These are phyloP conservation scores for Chrysosporium keratinophilum DNA, from an alignment of 2,329 filamentous ascomycete species.

Conservation along the genomic window DNA sequence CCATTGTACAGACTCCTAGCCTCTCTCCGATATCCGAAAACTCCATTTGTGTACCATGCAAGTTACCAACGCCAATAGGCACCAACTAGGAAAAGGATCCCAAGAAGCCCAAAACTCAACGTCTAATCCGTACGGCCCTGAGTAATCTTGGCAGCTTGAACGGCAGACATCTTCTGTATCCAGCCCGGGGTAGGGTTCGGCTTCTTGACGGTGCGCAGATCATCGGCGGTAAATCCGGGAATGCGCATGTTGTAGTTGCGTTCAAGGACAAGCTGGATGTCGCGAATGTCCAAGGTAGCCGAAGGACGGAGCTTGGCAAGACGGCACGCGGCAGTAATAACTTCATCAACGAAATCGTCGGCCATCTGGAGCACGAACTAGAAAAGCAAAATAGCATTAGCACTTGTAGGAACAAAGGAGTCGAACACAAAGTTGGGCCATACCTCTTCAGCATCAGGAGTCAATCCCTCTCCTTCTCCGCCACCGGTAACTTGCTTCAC, in stretches of 20 bases:
- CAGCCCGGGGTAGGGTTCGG: constrained; percentile 78
- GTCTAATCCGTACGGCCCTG: constrained; percentile 34
- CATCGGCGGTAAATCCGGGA: constrained; percentile 87
- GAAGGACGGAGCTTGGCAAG: constrained; percentile 88
- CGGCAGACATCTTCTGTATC: constrained; percentile 94
- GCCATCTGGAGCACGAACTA: constrained; percentile 80
- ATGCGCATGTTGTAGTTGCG: constrained; percentile 84
- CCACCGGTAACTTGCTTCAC: constrained; percentile 86
- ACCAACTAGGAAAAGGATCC: background rate
- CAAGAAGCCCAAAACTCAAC: background rate
- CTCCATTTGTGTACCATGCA: background rate
- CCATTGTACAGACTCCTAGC: background rate
- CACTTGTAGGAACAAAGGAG: background rate
- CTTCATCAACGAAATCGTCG: constrained; percentile 88
- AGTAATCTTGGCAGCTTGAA: constrained; percentile 77
- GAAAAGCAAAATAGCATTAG: constrained; percentile 11
- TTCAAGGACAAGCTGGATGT: constrained; percentile 73
- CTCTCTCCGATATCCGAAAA: background rate
- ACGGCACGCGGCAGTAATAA: constrained; percentile 76
- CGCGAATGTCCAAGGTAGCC: constrained; percentile 78
- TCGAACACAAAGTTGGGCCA: constrained; percentile 22
- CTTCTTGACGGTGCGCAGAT: constrained; percentile 87
- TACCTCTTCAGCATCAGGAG: constrained; percentile 94
- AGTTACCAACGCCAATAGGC: background rate
- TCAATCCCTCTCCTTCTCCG: constrained; percentile 64